These are phyloP conservation scores for Penicillium expansum DNA, from an alignment of 2,329 filamentous ascomycete species.

Conservation along the genomic window DNA sequence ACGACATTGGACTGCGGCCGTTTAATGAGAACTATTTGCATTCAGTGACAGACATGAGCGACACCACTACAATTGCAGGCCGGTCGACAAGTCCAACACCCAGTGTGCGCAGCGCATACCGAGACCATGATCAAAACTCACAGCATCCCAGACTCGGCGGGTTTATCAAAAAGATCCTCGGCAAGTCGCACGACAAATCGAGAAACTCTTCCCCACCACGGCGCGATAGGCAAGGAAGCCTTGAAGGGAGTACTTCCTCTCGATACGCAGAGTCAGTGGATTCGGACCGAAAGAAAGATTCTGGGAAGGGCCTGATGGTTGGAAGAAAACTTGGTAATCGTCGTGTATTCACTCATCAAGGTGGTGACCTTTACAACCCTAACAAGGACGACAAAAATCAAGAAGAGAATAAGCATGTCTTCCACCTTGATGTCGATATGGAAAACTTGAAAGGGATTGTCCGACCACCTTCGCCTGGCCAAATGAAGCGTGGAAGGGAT, in stretches of 20 bases:
- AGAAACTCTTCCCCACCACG: constrained; percentile 35
- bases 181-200: constrained; percentile 27
- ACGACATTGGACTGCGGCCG: constrained; percentile 59
- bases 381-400: constrained; percentile 33
- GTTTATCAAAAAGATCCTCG: constrained; percentile 9
- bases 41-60: constrained; percentile 51
- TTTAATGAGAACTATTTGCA: constrained; percentile 50
- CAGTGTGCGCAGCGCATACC: constrained; percentile 64
- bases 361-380: constrained; percentile 23
- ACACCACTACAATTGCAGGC: constrained; percentile 50
- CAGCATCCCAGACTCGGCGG: constrained; percentile 16
- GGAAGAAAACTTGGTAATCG: constrained; percentile 35
- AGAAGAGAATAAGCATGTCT: constrained; percentile 58
- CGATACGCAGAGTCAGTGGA: constrained; percentile 32
- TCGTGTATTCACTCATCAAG: constrained; percentile 31
- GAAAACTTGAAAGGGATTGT: constrained; percentile 90
- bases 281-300: constrained; percentile 39
- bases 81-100: constrained; percentile 81
- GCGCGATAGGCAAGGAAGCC: constrained; percentile 36
- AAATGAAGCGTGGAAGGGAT: constrained; percentile 40
- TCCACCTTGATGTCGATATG: constrained; percentile 81
- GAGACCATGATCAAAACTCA: constrained; percentile 44
- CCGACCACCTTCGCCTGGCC: constrained; percentile 67
- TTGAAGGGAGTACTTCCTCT: constrained; percentile 29
- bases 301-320: constrained; percentile 34